Conservation (phyloP, 2,329 filamentous ascomycete genomes). For the Sclerotinia borealis region DNA sequence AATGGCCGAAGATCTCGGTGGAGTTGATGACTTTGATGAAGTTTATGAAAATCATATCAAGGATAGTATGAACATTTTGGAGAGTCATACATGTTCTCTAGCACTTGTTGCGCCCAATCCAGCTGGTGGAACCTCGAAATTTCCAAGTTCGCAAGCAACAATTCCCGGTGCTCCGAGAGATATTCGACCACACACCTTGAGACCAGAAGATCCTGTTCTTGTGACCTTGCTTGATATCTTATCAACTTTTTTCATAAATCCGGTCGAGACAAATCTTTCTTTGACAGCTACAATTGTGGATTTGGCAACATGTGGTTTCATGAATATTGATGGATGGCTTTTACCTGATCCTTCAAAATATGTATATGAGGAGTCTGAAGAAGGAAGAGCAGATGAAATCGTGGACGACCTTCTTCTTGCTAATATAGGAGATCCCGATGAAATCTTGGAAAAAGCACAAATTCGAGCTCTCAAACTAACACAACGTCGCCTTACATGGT, state of each 20-base stretch:
- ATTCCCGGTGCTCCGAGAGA: constrained; percentile 56
- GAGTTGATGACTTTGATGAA: constrained; percentile 63
- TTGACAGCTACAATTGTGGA: constrained; percentile 79
- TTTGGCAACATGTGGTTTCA: constrained; percentile 76
- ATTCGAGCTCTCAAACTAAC: constrained; percentile 45
- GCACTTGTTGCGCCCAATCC: constrained; percentile 59
- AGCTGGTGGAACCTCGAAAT: constrained; percentile 49
- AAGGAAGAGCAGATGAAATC: constrained; percentile 30
- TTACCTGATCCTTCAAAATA: constrained; percentile 65
- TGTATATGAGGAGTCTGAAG: constrained; percentile 45
- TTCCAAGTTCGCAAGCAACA: constrained; percentile 49
- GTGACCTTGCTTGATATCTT: constrained; percentile 65
- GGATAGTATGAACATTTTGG: constrained; percentile 62
- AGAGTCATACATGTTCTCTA: constrained; percentile 68
- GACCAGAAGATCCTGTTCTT: constrained; percentile 55
- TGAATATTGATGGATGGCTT: constrained; percentile 87
- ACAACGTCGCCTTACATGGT: constrained; percentile 49
- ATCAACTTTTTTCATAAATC: constrained; percentile 79
- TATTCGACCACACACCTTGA: constrained; percentile 55
- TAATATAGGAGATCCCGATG: constrained; percentile 23
- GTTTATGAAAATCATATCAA: constrained; percentile 66
- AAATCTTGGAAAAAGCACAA: constrained; percentile 39
- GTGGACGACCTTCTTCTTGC: constrained; percentile 30
- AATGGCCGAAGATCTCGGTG: constrained; percentile 62
- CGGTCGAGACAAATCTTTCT: constrained; percentile 83